phyloP scores from a whole-genome alignment of 371 early-diverging fungal species.

The Mucor saturninus region DNA sequence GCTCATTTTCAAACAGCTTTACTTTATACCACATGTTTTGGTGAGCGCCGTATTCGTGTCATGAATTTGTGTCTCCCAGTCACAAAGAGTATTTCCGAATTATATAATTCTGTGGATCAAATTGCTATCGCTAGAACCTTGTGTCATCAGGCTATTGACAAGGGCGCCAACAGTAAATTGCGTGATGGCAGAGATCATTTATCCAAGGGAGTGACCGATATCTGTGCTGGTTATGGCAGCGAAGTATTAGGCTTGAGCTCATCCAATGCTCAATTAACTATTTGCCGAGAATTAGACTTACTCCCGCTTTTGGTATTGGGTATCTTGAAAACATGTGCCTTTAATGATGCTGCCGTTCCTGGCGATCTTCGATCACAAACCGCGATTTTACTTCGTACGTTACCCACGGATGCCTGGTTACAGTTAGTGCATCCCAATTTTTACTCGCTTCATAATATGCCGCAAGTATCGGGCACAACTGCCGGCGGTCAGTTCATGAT shows the following conservation, averaged over 20 bases:
- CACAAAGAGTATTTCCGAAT: conserved; percentile 67
- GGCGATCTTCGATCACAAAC: conserved; percentile 64
- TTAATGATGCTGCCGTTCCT: conserved; percentile 46
- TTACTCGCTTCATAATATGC: conserved; percentile 74
- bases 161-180: conserved; percentile 65
- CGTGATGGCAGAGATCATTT: conserved; percentile 80
- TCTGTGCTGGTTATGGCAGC: conserved; percentile 63
- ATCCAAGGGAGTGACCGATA: conserved; percentile 63
- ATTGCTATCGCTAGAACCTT: conserved; percentile 64
- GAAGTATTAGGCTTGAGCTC: conserved; percentile 53
- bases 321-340: conserved; percentile 65
- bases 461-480: conserved; percentile 44
- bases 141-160: conserved; percentile 74
- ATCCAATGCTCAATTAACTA: conserved; percentile 59
- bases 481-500: conserved; percentile 37
- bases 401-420: conserved; percentile 61
- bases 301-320: conserved; percentile 71
- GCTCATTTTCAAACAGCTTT: conserved; percentile 90
- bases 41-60: conserved; percentile 87
- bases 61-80: conserved; percentile 82
- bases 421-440: conserved; percentile 61
- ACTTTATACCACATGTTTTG: conserved; percentile 71
- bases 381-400: conserved; percentile 62
- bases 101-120: conserved; percentile 75
- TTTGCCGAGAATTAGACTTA: conserved; percentile 68